Percentiles rank a stretch among this genome's conserved stretches.
phyloP scores from a whole-genome alignment of 306 rosid genomes.

The Gillenia trifoliata region DNA sequence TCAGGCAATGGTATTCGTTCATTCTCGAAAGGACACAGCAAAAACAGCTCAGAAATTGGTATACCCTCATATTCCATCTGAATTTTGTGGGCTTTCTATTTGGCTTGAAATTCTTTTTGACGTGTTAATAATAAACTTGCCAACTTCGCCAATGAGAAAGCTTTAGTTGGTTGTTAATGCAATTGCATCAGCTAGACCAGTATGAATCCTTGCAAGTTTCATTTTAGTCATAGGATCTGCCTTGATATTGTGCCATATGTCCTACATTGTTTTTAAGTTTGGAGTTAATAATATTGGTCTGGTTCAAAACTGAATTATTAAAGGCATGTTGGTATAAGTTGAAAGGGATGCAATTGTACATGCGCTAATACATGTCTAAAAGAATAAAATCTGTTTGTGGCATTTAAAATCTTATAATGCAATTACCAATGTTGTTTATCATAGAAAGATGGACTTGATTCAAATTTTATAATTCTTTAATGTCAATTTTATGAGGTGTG shows the following conservation, averaged over 20 bases:
- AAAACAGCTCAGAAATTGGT: slow-evolving; percentile 93
- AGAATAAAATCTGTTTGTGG: neutral
- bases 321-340: neutral
- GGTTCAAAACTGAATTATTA: neutral
- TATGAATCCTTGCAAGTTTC: neutral
- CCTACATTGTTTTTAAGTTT: neutral
- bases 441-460: neutral
- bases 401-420: neutral
- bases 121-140: neutral
- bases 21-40: slow-evolving; percentile 91
- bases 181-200: neutral
- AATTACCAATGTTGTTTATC: neutral
- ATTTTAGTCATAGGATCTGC: neutral
- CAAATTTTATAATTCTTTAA: neutral
- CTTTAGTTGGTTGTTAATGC: neutral
- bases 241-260: neutral
- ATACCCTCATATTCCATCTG: slow-evolving; percentile 15
- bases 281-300: neutral
- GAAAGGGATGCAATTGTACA: neutral
- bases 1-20: slow-evolving; percentile 97
- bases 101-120: slow-evolving; percentile 20
- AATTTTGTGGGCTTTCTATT: slow-evolving; percentile 16
- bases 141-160: neutral
- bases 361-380: neutral
- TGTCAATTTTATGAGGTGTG: neutral